A percentile compares a stretch with the other conserved stretches of the same genome.
Conservation (phyloP, 2,329 filamentous ascomycete genomes). For the Fonsecaea monophora region DNA sequence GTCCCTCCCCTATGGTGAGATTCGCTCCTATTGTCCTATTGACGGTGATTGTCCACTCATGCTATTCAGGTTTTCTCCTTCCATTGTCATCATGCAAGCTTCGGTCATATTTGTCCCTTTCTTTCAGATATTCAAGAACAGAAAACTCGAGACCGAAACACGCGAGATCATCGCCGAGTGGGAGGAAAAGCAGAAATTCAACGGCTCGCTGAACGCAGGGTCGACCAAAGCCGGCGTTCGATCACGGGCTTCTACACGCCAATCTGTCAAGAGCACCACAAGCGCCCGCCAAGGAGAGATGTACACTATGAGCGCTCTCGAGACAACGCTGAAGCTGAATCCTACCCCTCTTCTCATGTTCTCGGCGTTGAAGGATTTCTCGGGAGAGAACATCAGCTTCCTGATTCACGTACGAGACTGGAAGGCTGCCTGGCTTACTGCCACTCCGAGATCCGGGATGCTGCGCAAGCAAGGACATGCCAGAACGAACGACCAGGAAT, state of each 20-base stretch:
- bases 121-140: conserved; percentile 59
- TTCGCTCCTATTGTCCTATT: background rate
- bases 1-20: conserved; percentile 67
- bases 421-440: conserved; percentile 52
- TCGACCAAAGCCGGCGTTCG: conserved; percentile 42
- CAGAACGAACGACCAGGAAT: conserved; percentile 32
- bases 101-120: conserved; percentile 70
- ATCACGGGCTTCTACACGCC: conserved; percentile 43
- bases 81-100: conserved; percentile 68
- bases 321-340: conserved; percentile 65
- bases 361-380: conserved; percentile 70
- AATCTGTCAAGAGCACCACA: conserved; percentile 48
- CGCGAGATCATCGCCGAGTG: conserved; percentile 49
- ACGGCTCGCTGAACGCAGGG: conserved; percentile 43
- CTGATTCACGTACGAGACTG: conserved; percentile 64
- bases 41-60: conserved; percentile 22
- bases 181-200: conserved; percentile 46
- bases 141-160: conserved; percentile 45
- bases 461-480: conserved; percentile 39
- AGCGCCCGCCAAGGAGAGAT: conserved; percentile 54
- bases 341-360: conserved; percentile 68
- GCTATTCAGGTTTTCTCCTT: conserved; percentile 57
- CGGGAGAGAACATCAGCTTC: conserved; percentile 74
- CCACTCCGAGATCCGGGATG: conserved; percentile 23
- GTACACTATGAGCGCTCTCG: conserved; percentile 67